These are phyloP conservation scores for Sequoia sempervirens DNA, from an alignment of 75 land plant genomes.

Conservation along the genomic window DNA sequence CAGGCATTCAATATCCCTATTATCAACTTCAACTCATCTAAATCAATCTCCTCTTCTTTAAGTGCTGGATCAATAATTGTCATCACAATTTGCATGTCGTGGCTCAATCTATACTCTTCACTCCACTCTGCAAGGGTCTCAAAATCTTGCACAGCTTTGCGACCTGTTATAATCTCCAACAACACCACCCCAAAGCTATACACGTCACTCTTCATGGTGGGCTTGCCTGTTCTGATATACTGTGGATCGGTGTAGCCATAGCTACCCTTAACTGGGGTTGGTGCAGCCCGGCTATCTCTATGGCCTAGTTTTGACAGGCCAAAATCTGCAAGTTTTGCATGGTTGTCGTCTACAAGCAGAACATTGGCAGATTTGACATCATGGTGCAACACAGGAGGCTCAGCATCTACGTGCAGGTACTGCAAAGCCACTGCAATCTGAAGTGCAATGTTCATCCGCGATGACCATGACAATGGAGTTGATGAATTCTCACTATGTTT, in stretches of 20 bases:
- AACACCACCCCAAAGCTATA: conserved; percentile 35
- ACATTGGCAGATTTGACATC: conserved; percentile 40
- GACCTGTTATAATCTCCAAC: conserved; percentile 30
- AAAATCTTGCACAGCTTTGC: conserved; percentile 17
- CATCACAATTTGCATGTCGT: conserved; percentile 1
- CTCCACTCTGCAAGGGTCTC: conserved; percentile 22
- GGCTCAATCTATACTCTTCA: conserved; percentile 4
- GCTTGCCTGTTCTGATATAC: conserved; percentile 16
- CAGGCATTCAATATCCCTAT: conserved; percentile 9
- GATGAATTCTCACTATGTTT: conserved; percentile 10
- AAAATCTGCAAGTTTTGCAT: conserved; percentile 51
- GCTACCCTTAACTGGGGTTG: conserved; percentile 13
- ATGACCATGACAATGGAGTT: conserved; percentile 19
- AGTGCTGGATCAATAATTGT: conserved; percentile 21
- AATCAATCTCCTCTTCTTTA: conserved; percentile 1
- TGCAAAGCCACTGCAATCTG: conserved; percentile 25
- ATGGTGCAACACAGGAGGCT: conserved; percentile 25
- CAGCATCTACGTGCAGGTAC: conserved; percentile 23
- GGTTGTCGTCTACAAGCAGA: conserved; percentile 23
- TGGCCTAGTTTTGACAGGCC: conserved; percentile 44
- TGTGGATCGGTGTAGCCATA: conserved; percentile 20
- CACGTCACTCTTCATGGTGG: conserved; percentile 29
- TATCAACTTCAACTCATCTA: conserved; percentile 12
- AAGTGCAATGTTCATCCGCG: conserved; percentile 24
- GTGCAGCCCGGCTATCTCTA: not conserved